These are phyloP conservation scores for Aspergillus floridensis DNA, from an alignment of 2,329 filamentous ascomycete species.

Conservation along the genomic window DNA sequence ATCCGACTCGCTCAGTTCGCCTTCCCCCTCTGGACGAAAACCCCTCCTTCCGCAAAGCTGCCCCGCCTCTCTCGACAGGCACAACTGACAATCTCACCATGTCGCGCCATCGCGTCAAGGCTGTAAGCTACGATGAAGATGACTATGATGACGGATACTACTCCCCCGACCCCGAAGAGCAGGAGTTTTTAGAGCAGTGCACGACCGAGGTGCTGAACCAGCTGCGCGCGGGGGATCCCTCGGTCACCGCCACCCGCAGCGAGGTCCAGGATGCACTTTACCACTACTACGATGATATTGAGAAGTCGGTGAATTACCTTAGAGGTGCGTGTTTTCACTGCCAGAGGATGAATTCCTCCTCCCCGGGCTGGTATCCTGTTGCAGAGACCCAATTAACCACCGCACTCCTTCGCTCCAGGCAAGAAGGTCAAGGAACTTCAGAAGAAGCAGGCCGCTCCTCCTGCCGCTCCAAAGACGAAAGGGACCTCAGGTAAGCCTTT, in stretches of 20 bases:
- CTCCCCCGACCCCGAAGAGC: constrained; percentile 44
- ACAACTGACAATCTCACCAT: constrained; percentile 27
- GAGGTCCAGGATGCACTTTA: constrained; percentile 89
- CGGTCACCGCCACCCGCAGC: constrained; percentile 60
- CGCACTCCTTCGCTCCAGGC: constrained; percentile 15
- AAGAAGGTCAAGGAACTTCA: constrained; percentile 39
- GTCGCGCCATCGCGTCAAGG: constrained; percentile 48
- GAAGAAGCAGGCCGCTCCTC: constrained; percentile 27
- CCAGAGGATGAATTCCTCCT: not conserved
- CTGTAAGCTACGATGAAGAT: constrained; percentile 43
- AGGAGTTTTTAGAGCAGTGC: constrained; percentile 61
- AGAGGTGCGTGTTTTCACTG: constrained; percentile 52
- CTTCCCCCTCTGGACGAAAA: not conserved
- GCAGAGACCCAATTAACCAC: constrained; percentile 5
- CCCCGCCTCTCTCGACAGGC: not conserved
- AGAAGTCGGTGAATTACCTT: constrained; percentile 78
- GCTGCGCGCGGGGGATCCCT: constrained; percentile 60
- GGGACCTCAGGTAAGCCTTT: constrained; percentile 25
- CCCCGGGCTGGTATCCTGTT: not conserved
- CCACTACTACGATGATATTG: constrained; percentile 94
- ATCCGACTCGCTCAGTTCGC: not conserved
- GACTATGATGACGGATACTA: constrained; percentile 43
- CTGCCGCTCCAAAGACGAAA: constrained; percentile 23
- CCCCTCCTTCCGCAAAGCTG: constrained; percentile 2
- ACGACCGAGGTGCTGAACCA: constrained; percentile 64